Base-by-base conservation (phyloP, 225 moss, liverwort and hornwort genomes). In the Asterella californica region DNA sequence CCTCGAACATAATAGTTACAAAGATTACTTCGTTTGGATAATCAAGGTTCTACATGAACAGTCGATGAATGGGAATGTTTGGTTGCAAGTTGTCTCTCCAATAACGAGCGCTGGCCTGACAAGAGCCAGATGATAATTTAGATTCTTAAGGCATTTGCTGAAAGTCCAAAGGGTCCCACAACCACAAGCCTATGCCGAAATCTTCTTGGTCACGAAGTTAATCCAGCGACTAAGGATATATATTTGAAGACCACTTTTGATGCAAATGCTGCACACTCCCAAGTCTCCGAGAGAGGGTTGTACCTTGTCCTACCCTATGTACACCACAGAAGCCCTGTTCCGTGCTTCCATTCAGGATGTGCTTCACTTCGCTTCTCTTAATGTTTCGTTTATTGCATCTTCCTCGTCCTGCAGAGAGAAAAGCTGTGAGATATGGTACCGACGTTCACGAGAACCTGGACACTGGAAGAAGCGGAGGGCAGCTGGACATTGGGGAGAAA, bases 361-460 rank as follows among this genome's bases (percentile, higher is more conserved):
- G 18, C 30, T 59, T 84, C 75, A 92, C 76, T 92, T 88, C 21
- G 91, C 87, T 77, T 91, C 85, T 79, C 90, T 89, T 79, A 97
- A 85, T 69, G 91, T 89, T 83, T 94, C 93, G 70, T 92, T 92
- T 32, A 94, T 91, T 18, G 96, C 93, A 67, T 94, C 96, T 82
- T 97, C 96, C 82, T 97, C 94, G 74, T 97, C 96, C 93, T 93
- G 86, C 64, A 82, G 6, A 62, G 1, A 18, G 67, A 2, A n/a
- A 77, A 50, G 71, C 21, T 42, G 1, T 60, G 15, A 78, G 60
- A 79, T 61, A 8, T 32, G 10, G 24, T n/a, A 27, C 9, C 11
- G 2, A 64, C 14, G 4, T 27, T 32, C 42, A 42, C 42, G 42
- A 42, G 42, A 42, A 42, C 42, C 42, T 42, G 42, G 42, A 42